Evolutionary conservation across 78 protist species (phyloP), one percentile per base, ranked within the genome.

Genomic region (Pelomyxa schiedti): DNA sequence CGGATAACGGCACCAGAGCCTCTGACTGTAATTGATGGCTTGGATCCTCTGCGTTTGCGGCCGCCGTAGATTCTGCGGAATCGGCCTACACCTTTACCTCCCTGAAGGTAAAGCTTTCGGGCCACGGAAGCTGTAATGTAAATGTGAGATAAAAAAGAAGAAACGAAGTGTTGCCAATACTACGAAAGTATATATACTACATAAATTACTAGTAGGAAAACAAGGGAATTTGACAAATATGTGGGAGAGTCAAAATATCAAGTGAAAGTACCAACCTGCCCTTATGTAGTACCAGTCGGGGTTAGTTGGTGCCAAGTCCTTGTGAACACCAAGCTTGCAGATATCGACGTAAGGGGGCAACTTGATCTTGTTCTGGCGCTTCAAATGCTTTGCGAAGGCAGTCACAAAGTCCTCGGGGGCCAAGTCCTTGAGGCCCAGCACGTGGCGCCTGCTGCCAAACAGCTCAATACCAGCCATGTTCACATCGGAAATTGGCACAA

Each of bases 241-340:
- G n/a, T n/a, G n/a, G n/a, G n/a, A n/a, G n/a, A n/a, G n/a, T n/a
- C n/a, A n/a, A n/a, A 22, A 47, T 47, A 47, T 22, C 22, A 22
- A 22, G 22, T 47, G 63, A 24, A 24, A 22, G 24, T 3, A 72
- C 81, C 22, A 22, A 88, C 92, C 94, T 40, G 80, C 73, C 47
- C 99, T 93, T 75, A 89, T 70, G 95, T 84, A 97, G 86, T 77
- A 95, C 98, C 98, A 97, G 82, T 95, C 97, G 38, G 95, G 94
- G 89, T 97, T 87, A 30, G 77, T 42, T 16, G 99, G 99, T 28
- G 94, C 92, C 52, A 90, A 94, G 84, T 97, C 97, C 82, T 84
- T 88, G 83, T 7, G 1, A 66, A 68, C 8, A 52, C 87, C 93
- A 24, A 97, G 94, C 95, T 97, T 97, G 88, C 89, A 89, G 79